phyloP scores from a whole-genome alignment of 768 basidiomycete species.

The Mycena metata region DNA sequence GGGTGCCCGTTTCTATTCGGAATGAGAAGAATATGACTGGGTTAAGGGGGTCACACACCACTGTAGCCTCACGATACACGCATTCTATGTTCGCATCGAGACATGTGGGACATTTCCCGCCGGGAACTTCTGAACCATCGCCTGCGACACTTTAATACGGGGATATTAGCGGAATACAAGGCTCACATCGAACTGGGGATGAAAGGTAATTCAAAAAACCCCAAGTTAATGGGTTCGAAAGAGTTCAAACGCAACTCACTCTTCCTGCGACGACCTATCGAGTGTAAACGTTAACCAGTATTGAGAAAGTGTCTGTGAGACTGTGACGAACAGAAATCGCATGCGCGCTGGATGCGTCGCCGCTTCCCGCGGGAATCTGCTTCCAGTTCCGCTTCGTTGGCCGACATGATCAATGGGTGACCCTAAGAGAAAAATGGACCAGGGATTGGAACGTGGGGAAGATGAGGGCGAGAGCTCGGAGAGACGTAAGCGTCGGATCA shows the following conservation, averaged over 20 bases:
- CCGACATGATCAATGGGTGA: too few relatives aligned
- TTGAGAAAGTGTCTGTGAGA: too few relatives aligned
- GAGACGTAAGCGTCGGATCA: too few relatives aligned
- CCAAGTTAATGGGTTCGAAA: background rate
- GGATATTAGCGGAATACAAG: background rate
- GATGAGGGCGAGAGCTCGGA: too few relatives aligned
- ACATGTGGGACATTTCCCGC: background rate
- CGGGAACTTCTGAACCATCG: background rate
- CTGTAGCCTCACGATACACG: background rate
- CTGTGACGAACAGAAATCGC: background rate
- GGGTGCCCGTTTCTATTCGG: background rate
- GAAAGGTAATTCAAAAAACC: too few relatives aligned
- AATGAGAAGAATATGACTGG: background rate
- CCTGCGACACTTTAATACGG: background rate
- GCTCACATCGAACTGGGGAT: background rate
- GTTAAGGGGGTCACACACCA: background rate
- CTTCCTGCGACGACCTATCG: background rate
- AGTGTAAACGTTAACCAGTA: too few relatives aligned
- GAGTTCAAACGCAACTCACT: background rate
- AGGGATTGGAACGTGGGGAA: too few relatives aligned
- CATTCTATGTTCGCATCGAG: background rate
- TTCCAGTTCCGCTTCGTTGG: background rate
- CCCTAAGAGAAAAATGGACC: too few relatives aligned
- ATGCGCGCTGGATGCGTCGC: constrained; percentile 1
- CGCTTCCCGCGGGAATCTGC: background rate